These are phyloP conservation scores for Aspergillus thermomutatus DNA, from an alignment of 2,329 filamentous ascomycete genomes.

Conservation along the genomic window DNA sequence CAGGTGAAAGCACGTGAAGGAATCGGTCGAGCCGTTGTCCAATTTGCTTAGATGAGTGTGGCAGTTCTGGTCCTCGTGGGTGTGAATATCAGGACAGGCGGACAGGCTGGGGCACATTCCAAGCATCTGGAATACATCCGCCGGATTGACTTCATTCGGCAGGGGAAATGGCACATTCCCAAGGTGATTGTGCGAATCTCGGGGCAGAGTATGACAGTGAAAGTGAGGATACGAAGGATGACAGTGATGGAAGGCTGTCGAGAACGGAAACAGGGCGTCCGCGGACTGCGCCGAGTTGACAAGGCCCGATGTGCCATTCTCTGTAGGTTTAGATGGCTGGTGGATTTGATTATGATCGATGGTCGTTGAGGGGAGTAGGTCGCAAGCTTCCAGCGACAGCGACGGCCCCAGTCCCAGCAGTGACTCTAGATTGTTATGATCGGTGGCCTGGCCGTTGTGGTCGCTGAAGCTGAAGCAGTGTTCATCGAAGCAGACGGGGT, in stretches of 20 bases:
- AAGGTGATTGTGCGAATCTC: constrained; percentile 24
- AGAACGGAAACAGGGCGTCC: constrained; percentile 17
- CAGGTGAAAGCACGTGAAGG: constrained; percentile 30
- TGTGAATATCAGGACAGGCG: constrained; percentile 24
- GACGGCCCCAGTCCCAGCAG: constrained; percentile 31
- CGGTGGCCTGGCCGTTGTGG: constrained; percentile 17
- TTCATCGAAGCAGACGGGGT: constrained; percentile 37
- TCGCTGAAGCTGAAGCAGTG: constrained; percentile 27
- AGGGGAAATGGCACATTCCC: constrained; percentile 20
- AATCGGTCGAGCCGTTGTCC: constrained; percentile 17
- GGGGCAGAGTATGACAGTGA: constrained; percentile 28
- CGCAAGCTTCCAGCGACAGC: constrained; percentile 26
- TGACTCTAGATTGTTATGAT: constrained; percentile 28
- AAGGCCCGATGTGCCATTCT: constrained; percentile 13
- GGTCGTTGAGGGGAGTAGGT: constrained; percentile 23
- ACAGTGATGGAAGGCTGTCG: constrained; percentile 22
- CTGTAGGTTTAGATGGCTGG: constrained; percentile 20
- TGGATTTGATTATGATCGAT: constrained; percentile 15
- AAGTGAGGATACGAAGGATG: constrained; percentile 26
- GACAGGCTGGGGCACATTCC: constrained; percentile 32
- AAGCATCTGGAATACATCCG: constrained; percentile 36
- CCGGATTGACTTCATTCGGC: constrained; percentile 31
- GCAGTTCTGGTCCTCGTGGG: constrained; percentile 16
- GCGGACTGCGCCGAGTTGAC: constrained; percentile 13
- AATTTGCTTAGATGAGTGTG: constrained; percentile 17